A percentile compares a stretch with the other conserved stretches of the same genome.
These are phyloP conservation scores for Fulvia fulva DNA, from an alignment of 2,329 filamentous ascomycete genomes.

Conservation along the genomic window DNA sequence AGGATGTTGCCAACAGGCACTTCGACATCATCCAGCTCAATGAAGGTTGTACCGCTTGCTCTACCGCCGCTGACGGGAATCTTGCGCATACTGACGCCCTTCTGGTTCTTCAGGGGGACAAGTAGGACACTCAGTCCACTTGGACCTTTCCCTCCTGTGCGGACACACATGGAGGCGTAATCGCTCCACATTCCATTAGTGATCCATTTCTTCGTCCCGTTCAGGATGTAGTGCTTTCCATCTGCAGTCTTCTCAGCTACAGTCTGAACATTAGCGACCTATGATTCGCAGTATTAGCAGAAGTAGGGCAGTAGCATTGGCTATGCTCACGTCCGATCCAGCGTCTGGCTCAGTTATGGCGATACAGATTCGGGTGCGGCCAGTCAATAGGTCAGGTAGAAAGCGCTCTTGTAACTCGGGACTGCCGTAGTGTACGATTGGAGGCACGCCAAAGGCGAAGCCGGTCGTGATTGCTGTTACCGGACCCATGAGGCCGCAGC, in stretches of 20 bases:
- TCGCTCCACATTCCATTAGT: conserved; percentile 75
- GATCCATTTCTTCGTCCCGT: conserved; percentile 79
- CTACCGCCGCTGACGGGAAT: conserved; percentile 68
- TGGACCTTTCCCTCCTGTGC: conserved; percentile 62
- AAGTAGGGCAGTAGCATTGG: too few species aligned
- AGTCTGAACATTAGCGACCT: conserved; percentile 70
- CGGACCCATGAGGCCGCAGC: conserved; percentile 75
- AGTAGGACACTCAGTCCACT: conserved; percentile 68
- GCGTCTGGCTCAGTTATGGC: conserved; percentile 87
- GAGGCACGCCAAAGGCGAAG: conserved; percentile 76
- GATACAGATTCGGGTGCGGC: conserved; percentile 81
- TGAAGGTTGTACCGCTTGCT: conserved; percentile 69
- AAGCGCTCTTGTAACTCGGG: conserved; percentile 62
- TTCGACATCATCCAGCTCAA: conserved; percentile 81
- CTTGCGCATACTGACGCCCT: conserved; percentile 62
- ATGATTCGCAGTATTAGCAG: too few species aligned
- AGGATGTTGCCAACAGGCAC: conserved; percentile 76
- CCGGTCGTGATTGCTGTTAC: conserved; percentile 79
- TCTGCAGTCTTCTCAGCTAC: conserved; percentile 73
- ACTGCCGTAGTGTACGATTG: conserved; percentile 72
- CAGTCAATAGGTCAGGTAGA: conserved; percentile 67
- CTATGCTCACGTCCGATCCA: conserved; percentile 56
- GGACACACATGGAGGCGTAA: conserved; percentile 72
- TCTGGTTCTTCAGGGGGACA: conserved; percentile 66
- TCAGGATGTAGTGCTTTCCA: conserved; percentile 66